phyloP scores from a whole-genome alignment of 176 grass and related monocot species.

The Alloteropsis semialata region DNA sequence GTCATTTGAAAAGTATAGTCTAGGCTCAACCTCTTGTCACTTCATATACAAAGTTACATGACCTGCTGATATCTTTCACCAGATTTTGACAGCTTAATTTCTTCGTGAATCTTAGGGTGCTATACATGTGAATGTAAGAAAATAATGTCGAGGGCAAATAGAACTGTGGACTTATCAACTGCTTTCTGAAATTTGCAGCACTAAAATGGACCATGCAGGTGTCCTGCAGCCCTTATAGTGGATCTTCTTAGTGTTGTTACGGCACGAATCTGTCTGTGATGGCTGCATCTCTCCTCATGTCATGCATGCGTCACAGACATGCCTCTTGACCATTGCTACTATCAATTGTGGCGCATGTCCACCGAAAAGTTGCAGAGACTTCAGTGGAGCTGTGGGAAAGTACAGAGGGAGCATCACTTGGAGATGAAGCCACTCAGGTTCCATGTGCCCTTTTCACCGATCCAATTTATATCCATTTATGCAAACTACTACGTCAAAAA shows the following conservation, averaged over 20 bases:
- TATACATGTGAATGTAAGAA: constrained; percentile 14
- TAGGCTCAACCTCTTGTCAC: background rate
- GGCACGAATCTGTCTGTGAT: constrained; percentile 3
- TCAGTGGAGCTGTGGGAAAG: constrained; percentile 62
- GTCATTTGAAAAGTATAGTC: background rate
- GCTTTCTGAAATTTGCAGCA: constrained; percentile 34
- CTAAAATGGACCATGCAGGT: background rate
- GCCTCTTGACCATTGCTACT: constrained; percentile 33
- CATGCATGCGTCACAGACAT: constrained; percentile 55
- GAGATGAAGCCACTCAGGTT: constrained; percentile 61
- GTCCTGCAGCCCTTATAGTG: constrained; percentile 5
- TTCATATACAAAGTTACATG: background rate
- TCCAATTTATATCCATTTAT: constrained; percentile 15
- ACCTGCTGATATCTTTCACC: background rate
- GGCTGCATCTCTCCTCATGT: constrained; percentile 43
- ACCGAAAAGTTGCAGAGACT: constrained; percentile 43
- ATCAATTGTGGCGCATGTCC: constrained; percentile 15
- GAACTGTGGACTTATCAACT: background rate
- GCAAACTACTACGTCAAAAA: constrained; percentile 12
- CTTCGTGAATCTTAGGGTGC: constrained; percentile 1
- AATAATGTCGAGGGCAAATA: background rate
- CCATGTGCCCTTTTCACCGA: constrained; percentile 18
- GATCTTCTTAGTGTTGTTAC: constrained; percentile 15
- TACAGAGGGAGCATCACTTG: constrained; percentile 65
- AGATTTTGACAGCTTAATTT: constrained; percentile 24